Percentiles rank a stretch among this genome's conserved stretches.
These are phyloP conservation scores for Leucocoprinus sp. DNA, from an alignment of 768 basidiomycete genomes.

Conservation along the genomic window DNA sequence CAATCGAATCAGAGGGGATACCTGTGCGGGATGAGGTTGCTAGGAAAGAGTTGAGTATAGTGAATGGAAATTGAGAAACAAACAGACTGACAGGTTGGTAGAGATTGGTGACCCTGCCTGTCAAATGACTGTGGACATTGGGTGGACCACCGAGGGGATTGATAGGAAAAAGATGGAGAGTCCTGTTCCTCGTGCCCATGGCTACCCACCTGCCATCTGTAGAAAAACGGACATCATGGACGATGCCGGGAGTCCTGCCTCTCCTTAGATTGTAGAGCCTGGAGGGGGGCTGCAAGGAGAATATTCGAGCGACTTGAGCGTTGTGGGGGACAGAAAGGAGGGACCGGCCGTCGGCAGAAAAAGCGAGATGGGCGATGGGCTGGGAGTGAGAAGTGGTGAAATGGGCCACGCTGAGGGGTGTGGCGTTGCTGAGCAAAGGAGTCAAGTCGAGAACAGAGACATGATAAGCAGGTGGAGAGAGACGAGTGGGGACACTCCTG, in stretches of 20 bases:
- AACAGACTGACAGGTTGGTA: conserved; percentile 34
- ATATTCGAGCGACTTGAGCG: conserved; percentile 46
- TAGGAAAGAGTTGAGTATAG: conserved; percentile 16
- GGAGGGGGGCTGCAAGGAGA: conserved; percentile 28
- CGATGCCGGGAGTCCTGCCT: conserved; percentile 56
- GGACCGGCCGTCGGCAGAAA: conserved; percentile 46
- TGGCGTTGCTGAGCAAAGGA: not conserved
- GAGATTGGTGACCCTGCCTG: conserved; percentile 48
- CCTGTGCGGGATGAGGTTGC: conserved; percentile 44
- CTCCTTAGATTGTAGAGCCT: conserved; percentile 56
- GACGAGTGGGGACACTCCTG: conserved; percentile 12
- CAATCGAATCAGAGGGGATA: conserved; percentile 51
- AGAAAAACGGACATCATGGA: conserved; percentile 48
- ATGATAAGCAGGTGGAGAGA: conserved; percentile 27
- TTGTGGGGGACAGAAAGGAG: conserved; percentile 44
- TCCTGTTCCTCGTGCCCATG: conserved; percentile 52
- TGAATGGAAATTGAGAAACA: not conserved
- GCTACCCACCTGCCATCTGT: conserved; percentile 61
- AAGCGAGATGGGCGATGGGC: conserved; percentile 37
- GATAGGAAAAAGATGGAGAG: conserved; percentile 64
- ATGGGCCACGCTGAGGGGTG: conserved; percentile 30
- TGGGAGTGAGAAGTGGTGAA: conserved; percentile 42
- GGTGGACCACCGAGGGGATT: conserved; percentile 71
- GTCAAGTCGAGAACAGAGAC: conserved; percentile 51
- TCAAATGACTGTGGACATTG: conserved; percentile 53